phyloP scores from a whole-genome alignment of 306 rosid genomes.

The Vigna reflexopilosa region DNA sequence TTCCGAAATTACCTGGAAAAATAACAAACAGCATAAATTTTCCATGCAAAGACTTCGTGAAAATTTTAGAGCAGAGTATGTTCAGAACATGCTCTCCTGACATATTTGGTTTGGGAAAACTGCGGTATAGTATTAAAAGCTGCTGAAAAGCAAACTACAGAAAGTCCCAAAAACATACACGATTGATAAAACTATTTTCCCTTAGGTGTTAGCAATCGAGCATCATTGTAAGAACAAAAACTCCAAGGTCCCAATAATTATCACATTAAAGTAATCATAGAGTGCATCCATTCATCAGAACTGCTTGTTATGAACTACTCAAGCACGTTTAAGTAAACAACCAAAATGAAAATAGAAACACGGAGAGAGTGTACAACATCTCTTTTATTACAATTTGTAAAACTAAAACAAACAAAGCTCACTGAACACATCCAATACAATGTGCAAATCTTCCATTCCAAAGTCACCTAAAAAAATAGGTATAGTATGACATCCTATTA shows the following conservation, averaged over 20 bases:
- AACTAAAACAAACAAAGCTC: slow-evolving; percentile 40
- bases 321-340: slow-evolving; percentile 21
- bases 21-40: neutral
- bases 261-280: slow-evolving; percentile 3
- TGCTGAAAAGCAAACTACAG: neutral
- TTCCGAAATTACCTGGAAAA: slow-evolving; percentile 63
- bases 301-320: slow-evolving; percentile 17
- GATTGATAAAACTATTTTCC: neutral
- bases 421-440: slow-evolving; percentile 19
- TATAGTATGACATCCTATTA: neutral
- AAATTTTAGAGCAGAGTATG: neutral
- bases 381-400: slow-evolving; percentile 55
- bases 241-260: neutral
- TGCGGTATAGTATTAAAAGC: neutral
- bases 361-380: slow-evolving; percentile 36
- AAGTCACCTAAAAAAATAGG: slow-evolving; percentile 57
- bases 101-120: neutral
- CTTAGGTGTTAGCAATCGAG: neutral
- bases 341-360: slow-evolving; percentile 30
- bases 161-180: neutral
- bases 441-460: slow-evolving; percentile 44
- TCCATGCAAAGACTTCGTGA: neutral
- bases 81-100: neutral
- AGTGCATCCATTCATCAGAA: slow-evolving; percentile 32
- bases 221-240: neutral